phyloP scores from a whole-genome alignment of 1,284 basidiomycete genomes.

The Microbotryum silenes-acaulis region DNA sequence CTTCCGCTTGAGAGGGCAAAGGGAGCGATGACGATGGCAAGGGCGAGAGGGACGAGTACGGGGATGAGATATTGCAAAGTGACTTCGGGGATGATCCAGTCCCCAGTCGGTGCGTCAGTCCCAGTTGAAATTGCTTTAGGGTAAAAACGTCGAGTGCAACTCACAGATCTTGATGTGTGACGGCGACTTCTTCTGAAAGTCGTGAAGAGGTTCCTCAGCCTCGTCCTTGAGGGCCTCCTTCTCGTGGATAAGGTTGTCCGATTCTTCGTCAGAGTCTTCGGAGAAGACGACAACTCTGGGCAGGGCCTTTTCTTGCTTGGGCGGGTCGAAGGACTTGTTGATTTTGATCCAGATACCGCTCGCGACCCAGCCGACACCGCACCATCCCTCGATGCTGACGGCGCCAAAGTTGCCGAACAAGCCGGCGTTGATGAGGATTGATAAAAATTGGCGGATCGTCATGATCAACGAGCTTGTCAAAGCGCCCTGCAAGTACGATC shows the following conservation, averaged over 20 bases:
- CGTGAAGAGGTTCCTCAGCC: not conserved
- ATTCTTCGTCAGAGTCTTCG: not conserved
- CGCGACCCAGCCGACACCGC: slow-evolving; percentile 29
- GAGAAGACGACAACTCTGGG: not conserved
- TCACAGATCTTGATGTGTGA: not conserved
- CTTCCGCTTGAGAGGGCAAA: slow-evolving; percentile 1
- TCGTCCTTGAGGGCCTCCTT: not conserved
- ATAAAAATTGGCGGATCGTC: slow-evolving; percentile 34
- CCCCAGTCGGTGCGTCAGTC: not conserved
- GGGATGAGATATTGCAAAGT: slow-evolving; percentile 17
- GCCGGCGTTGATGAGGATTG: slow-evolving; percentile 35
- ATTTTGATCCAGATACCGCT: slow-evolving; percentile 31
- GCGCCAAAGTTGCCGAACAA: slow-evolving; percentile 32
- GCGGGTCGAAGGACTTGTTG: slow-evolving; percentile 24
- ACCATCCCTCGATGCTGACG: slow-evolving; percentile 27
- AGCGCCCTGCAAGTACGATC: slow-evolving; percentile 11
- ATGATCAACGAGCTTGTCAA: slow-evolving; percentile 26
- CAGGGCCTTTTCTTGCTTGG: not conserved
- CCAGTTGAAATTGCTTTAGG: not conserved
- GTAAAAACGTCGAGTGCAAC: not conserved
- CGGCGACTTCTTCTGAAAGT: not conserved
- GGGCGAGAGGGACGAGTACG: slow-evolving; percentile 8
- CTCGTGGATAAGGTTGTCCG: slow-evolving; percentile 3
- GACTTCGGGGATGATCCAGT: not conserved
- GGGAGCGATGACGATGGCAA: slow-evolving; percentile 7